Percentiles rank a stretch among this genome's conserved stretches.
These are phyloP conservation scores for Aspergillus calidoustus DNA, from an alignment of 2,329 filamentous ascomycete genomes.

Conservation along the genomic window DNA sequence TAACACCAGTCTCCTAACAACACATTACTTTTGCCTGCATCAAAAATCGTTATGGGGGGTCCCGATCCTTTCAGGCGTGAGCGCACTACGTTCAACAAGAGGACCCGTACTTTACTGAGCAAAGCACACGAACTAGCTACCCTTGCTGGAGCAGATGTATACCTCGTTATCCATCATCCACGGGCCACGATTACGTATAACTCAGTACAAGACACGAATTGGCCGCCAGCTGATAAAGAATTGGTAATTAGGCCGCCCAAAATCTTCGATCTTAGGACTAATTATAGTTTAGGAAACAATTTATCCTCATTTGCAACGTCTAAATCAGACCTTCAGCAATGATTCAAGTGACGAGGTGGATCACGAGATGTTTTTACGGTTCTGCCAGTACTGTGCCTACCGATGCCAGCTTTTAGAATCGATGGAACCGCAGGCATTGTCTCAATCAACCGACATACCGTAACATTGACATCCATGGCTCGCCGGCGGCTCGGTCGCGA, in stretches of 20 bases:
- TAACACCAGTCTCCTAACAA: constrained; percentile 3
- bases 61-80: constrained; percentile 14
- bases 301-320: constrained; percentile 9
- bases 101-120: constrained; percentile 13
- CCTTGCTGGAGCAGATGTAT: constrained; percentile 10
- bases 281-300: constrained; percentile 7
- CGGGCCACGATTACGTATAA: constrained; percentile 17
- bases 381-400: constrained; percentile 10
- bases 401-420: constrained; percentile 11
- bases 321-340: constrained; percentile 3
- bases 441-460: background rate
- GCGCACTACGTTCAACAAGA: constrained; percentile 13
- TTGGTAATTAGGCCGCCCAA: constrained; percentile 5
- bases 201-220: constrained; percentile 9
- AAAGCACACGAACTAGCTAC: constrained; percentile 17
- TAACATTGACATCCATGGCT: background rate
- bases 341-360: constrained; percentile 1
- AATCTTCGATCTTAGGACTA: background rate
- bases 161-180: constrained; percentile 16
- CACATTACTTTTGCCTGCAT: constrained; percentile 8
- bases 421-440: constrained; percentile 2
- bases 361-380: constrained; percentile 6
- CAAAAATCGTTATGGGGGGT: constrained; percentile 11
- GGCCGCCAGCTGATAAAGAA: constrained; percentile 10
- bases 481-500: background rate